Percentiles rank a stretch among this genome's conserved stretches.
phyloP scores from a whole-genome alignment of 306 rosid genomes.

The Betula pendula region DNA sequence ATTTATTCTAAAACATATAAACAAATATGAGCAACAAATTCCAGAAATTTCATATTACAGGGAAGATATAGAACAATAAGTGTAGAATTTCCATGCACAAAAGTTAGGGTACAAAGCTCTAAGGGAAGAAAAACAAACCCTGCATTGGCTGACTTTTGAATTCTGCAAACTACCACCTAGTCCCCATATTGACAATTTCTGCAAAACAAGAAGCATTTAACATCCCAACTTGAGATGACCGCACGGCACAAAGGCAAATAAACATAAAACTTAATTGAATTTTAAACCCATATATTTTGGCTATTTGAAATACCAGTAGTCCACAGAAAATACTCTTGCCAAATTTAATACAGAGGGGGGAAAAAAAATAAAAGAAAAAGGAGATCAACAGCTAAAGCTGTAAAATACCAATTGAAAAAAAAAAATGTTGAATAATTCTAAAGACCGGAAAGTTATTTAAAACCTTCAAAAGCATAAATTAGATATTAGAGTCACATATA shows the following conservation, averaged over 20 bases:
- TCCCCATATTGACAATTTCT: constrained; percentile 48
- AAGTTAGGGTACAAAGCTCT: background rate
- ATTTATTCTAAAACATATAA: constrained; percentile 54
- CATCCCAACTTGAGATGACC: background rate
- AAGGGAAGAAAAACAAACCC: constrained; percentile 48
- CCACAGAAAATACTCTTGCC: background rate
- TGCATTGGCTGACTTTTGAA: constrained; percentile 45
- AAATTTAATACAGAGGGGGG: too few relatives aligned
- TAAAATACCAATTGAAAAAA: background rate
- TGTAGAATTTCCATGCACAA: background rate
- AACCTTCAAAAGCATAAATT: background rate
- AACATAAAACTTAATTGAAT: background rate
- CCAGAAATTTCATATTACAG: background rate
- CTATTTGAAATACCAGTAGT: background rate
- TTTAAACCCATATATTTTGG: background rate
- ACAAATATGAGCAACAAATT: constrained; percentile 31
- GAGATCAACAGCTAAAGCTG: background rate
- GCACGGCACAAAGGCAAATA: background rate
- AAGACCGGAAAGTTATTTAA: background rate
- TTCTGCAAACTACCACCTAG: constrained; percentile 27
- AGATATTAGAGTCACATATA: background rate
- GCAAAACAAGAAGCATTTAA: constrained; percentile 6
- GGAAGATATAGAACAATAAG: background rate
- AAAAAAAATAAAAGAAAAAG: too few relatives aligned
- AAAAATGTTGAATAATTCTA: constrained; percentile 4